Evolutionary conservation across 352 stramenopile genomes (phyloP).

Genomic region (Pythium angustatum): DNA sequence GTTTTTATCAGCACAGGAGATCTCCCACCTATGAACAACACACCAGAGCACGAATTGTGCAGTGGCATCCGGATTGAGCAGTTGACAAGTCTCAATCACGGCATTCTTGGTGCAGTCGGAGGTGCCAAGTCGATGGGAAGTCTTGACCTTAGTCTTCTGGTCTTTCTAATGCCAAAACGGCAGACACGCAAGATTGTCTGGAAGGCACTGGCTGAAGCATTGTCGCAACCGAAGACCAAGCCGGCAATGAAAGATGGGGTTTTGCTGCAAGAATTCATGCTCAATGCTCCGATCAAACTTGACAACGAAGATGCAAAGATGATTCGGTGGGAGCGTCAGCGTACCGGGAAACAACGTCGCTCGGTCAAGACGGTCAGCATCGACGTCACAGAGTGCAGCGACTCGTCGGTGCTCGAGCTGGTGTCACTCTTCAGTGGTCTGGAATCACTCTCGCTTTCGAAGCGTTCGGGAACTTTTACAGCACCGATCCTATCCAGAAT

Average conservation of each 20-base stretch:
- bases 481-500: neutral
- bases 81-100: neutral
- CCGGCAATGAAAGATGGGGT: neutral
- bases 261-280: neutral
- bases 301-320: slow-evolving; percentile 11
- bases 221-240: neutral
- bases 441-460: slow-evolving; percentile 9
- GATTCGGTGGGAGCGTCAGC: slow-evolving; percentile 1
- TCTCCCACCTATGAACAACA: neutral
- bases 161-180: neutral
- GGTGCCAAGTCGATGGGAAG: neutral
- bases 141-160: slow-evolving; percentile 8
- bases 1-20: slow-evolving; percentile 2
- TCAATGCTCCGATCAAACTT: slow-evolving; percentile 3
- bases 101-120: slow-evolving; percentile 1
- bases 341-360: neutral
- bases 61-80: neutral
- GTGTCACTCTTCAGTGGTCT: slow-evolving; percentile 4
- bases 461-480: slow-evolving; percentile 1
- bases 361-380: slow-evolving; percentile 7
- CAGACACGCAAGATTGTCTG: slow-evolving; percentile 4
- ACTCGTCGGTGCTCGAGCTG: slow-evolving; percentile 2
- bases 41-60: neutral
- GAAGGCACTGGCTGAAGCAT: neutral
- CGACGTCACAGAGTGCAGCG: slow-evolving; percentile 1